Evolutionary conservation across 2,329 filamentous ascomycete species (phyloP), one percentile per base, ranked within the genome.

Genomic region (Colletotrichum theobromicola): DNA sequence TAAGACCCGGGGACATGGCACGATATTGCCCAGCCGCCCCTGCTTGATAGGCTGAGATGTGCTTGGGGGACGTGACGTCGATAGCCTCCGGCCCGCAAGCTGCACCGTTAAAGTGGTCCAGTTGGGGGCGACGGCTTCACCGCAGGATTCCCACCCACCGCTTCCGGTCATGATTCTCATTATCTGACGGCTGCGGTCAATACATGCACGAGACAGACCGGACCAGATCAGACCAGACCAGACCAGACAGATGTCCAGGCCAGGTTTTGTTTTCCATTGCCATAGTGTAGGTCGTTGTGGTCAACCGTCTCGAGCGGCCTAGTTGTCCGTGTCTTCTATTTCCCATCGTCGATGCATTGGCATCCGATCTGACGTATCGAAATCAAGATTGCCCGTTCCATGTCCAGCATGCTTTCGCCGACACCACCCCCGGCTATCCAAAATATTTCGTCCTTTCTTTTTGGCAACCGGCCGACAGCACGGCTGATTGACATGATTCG

Each of bases 1-100:
- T 60, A 70, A 70, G 66, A 60, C 70, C 67, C 66, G 34, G 50
- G 66, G 58, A 28, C 46, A 69, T 69, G 70, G 57, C 58, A 72
- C 46, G 65, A 69, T 72, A 46, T 30, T 63, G 15, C 32, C 46
- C 57, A 69, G 46, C 71, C 35, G 35, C 67, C 30, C 28, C 46
- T 10, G 26, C 21, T 34, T 69, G 70, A 73, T 70, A 70, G 71
- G 50, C 35, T 53, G n/a, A 34, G n/a, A 12, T 46, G 12, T 60
- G 13, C 50, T 37, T 64, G 28, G 42, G 53, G 13, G 32, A 21
- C 30, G 50, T 64, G 64, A 70, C 50, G 21, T 34, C 67, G n/a
- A 71, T 18, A 53, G 21, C 21, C n/a, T 64, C 66, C 21, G 50
- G 60, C 60, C 71, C 35, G 50, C 46, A 73, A 62, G 46, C 35